Base-by-base conservation (phyloP, 179 eudicot genomes). In the Silene coronaria region DNA sequence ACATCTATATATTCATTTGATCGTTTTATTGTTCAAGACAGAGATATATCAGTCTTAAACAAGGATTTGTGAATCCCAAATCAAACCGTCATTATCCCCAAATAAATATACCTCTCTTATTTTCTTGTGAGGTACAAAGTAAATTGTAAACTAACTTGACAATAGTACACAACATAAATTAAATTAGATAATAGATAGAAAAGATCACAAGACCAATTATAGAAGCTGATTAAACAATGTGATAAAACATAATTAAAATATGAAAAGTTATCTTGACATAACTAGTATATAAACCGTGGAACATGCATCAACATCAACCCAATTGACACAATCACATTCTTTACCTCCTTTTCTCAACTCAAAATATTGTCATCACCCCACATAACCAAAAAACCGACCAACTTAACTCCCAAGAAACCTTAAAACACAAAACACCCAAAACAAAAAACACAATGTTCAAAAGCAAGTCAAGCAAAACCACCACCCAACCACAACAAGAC, bases 221-320 rank as follows among this genome's bases (percentile, higher is more conserved):
- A 70, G 62, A 53, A 51, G 62, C 16, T 26, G 6, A 70, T 51
- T 48, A 70, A 70, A 48, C 42, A 70, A 70, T 24, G 10, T 32
- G 57, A 70, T 12, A 2, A 22, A 70, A 51, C 34, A 8, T 51
- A 14, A 24, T 3, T 70, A 48, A 70, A 48, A 70, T 23, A 14
- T 5, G 23, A 51, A 51, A 48, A 4, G 36, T 70, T 16, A 14
- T 26, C 28, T 26, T 27, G 9, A 70, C 6, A 13, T 70, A 21
- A 70, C 42, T 51, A 63, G 38, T 80, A 80, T 76, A 80, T 79
- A 80, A 36, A 65, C 77, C 76, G 57, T 27, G 59, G 62, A 80
- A 80, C 77, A 76, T 76, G 79, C 76, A 80, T 76, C 70, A 69
- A 74, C 82, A 79, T 79, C 77, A 79, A 57, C 75, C 17, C 57